Conservation (phyloP, 2,329 filamentous ascomycete genomes). For the Verticillium alfalfae region DNA sequence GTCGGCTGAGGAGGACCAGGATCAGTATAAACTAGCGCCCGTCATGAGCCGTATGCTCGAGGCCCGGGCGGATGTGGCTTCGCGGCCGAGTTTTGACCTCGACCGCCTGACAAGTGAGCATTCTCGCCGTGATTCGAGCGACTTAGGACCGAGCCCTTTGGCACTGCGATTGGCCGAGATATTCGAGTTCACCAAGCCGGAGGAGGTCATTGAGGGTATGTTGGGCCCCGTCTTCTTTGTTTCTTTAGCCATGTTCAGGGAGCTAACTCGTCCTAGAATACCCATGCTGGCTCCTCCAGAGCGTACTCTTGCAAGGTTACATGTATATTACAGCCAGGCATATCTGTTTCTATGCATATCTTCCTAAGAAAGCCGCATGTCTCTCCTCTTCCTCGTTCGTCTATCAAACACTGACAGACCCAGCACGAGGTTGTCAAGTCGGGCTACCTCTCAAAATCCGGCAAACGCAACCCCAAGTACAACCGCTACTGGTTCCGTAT, state of each 20-base stretch:
- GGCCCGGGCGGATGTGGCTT: slow-evolving; percentile 59
- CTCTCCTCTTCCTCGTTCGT: slow-evolving; percentile 2
- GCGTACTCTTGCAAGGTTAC: slow-evolving; percentile 86
- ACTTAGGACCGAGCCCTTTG: slow-evolving; percentile 49
- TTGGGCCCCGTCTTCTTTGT: neutral
- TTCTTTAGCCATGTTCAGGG: neutral
- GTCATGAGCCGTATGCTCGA: slow-evolving; percentile 76
- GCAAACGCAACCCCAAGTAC: slow-evolving; percentile 81
- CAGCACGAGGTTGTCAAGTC: slow-evolving; percentile 75
- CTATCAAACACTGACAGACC: neutral
- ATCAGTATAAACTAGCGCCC: slow-evolving; percentile 51
- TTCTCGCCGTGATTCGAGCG: slow-evolving; percentile 9
- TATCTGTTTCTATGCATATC: slow-evolving; percentile 94
- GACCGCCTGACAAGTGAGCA: slow-evolving; percentile 37
- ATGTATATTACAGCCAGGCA: slow-evolving; percentile 93
- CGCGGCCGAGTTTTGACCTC: slow-evolving; percentile 52
- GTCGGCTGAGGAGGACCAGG: slow-evolving; percentile 17
- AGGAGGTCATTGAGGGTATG: slow-evolving; percentile 75
- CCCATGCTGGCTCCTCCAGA: slow-evolving; percentile 88
- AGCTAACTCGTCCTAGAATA: slow-evolving; percentile 55
- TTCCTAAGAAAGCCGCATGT: slow-evolving; percentile 79
- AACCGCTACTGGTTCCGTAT: slow-evolving; percentile 90
- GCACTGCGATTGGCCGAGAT: slow-evolving; percentile 74
- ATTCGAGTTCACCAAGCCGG: slow-evolving; percentile 74
- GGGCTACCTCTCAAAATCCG: slow-evolving; percentile 82